A percentile compares a stretch with the other conserved stretches of the same genome.
Conservation (phyloP, 1,284 basidiomycete genomes). For the Papiliotrema fonsecae region DNA sequence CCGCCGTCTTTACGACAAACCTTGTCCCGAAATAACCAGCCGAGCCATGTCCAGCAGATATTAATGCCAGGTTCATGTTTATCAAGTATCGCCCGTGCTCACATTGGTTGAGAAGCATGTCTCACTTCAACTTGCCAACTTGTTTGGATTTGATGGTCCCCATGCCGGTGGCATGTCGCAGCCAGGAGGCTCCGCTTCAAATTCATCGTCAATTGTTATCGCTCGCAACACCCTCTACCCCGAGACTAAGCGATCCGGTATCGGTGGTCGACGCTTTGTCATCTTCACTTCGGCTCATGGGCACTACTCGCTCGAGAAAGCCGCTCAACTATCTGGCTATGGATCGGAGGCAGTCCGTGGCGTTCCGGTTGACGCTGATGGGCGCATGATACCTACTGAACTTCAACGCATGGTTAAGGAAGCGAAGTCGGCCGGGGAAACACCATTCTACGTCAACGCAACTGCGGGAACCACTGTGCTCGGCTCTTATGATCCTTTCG, state of each 20-base stretch:
- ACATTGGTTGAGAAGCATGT: slow-evolving; percentile 35
- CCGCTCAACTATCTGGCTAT: slow-evolving; percentile 46
- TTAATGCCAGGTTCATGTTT: slow-evolving; percentile 38
- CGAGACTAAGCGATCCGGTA: slow-evolving; percentile 34
- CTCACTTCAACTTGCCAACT: slow-evolving; percentile 18
- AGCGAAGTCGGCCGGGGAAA: slow-evolving; percentile 13
- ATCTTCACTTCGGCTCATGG: slow-evolving; percentile 45
- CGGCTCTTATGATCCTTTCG: slow-evolving; percentile 45
- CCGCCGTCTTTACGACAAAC: too few species aligned
- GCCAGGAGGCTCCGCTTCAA: slow-evolving; percentile 46
- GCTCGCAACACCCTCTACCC: slow-evolving; percentile 44
- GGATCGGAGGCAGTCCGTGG: slow-evolving; percentile 40
- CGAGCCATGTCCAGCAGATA: background rate
- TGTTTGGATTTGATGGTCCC: slow-evolving; percentile 19
- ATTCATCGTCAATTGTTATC: slow-evolving; percentile 45
- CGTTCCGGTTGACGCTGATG: slow-evolving; percentile 35
- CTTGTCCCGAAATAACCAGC: too few species aligned
- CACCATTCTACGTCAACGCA: slow-evolving; percentile 48
- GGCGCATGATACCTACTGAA: slow-evolving; percentile 15
- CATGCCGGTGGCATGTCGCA: slow-evolving; percentile 23
- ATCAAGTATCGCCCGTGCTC: slow-evolving; percentile 46
- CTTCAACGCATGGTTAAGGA: slow-evolving; percentile 14
- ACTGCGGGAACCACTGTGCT: slow-evolving; percentile 49
- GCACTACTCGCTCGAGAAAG: slow-evolving; percentile 48
- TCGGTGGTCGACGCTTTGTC: slow-evolving; percentile 29